Conservation (phyloP, 208 protist species). For the Leishmania tropica region DNA sequence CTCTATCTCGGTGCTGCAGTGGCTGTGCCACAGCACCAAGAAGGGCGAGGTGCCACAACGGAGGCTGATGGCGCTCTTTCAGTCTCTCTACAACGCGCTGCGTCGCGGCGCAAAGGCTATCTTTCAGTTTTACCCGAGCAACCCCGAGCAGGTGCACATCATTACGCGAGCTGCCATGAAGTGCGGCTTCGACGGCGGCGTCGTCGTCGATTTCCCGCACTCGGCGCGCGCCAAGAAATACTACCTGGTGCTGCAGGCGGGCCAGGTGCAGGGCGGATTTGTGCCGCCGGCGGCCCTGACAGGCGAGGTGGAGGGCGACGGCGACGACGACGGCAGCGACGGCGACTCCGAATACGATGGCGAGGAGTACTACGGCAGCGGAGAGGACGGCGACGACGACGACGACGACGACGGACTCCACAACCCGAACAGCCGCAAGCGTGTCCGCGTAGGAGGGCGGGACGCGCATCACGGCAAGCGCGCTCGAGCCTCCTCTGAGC, state of each 20-base stretch:
- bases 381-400: slow-evolving; percentile 44
- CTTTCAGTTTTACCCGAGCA: slow-evolving; percentile 98
- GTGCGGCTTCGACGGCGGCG: slow-evolving; percentile 97
- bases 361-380: slow-evolving; percentile 31
- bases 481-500: slow-evolving; percentile 24
- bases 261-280: slow-evolving; percentile 75
- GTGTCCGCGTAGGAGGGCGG: slow-evolving; percentile 44
- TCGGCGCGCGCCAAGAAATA: slow-evolving; percentile 98
- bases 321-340: slow-evolving; percentile 38
- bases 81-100: slow-evolving; percentile 96
- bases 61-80: slow-evolving; percentile 96
- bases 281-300: slow-evolving; percentile 51
- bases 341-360: slow-evolving; percentile 22
- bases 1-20: slow-evolving; percentile 98
- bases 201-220: slow-evolving; percentile 98
- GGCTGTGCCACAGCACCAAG: slow-evolving; percentile 98
- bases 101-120: slow-evolving; percentile 92
- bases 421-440: slow-evolving; percentile 32
- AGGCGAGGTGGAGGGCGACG: slow-evolving; percentile 38
- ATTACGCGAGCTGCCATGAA: slow-evolving; percentile 97
- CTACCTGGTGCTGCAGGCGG: slow-evolving; percentile 93
- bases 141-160: slow-evolving; percentile 95
- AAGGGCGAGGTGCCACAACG: slow-evolving; percentile 92
- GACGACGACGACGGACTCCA: slow-evolving; percentile 21
- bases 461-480: slow-evolving; percentile 52